Evolutionary conservation across 2,329 filamentous ascomycete species (phyloP), one percentile per base, ranked within the genome.

Genomic region (Alternaria brassicicola): DNA sequence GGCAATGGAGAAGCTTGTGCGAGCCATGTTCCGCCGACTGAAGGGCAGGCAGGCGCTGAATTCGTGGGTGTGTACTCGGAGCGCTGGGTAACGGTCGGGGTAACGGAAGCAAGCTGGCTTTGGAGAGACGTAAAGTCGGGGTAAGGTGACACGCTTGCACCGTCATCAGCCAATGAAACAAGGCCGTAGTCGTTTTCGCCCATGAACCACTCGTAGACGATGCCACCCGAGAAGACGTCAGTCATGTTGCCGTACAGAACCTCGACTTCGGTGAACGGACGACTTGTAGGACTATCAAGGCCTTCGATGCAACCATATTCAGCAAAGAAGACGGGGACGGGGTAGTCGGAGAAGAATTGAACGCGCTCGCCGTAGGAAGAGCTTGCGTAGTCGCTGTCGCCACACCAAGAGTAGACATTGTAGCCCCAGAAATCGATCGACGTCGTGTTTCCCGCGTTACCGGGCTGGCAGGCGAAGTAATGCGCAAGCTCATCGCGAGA

Each of bases 371-470:
- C 83, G 80, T 95, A 99, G 39, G 91, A 91, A 0, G 95, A 97
- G 51, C 82, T 74, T 30, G 83, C 72, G 81, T 90, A 95, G 73
- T 82, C 86, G 76, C 91, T 96, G 69, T 93, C 78, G 66, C 94
- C 95, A 77, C 95, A 99, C 95, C 95, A 99, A 42, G 93, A 96
- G 85, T 98, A 99, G 80, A 98, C 96, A 83, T 99, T 99, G 89
- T 98, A 98, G 57, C 95, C 95, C 91, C 93, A 98, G 84, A 95
- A 97, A 80, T 99, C 95, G 66, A 98, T 96, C 59, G 89, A 78
- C 70, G 81, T 80, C 7, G 82, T 81, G 52, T 75, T 76, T 10
- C 72, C 72, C 2, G 57, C 26, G 41, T 72, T 65, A 13, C 64
- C 65, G 9, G 82, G 76, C 62, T 93, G 91, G 78, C 95, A 99